A percentile compares a stretch with the other conserved stretches of the same genome.
Evolutionary conservation across 164 flowering plant species (phyloP).

Genomic region (Berberis thunbergii): DNA sequence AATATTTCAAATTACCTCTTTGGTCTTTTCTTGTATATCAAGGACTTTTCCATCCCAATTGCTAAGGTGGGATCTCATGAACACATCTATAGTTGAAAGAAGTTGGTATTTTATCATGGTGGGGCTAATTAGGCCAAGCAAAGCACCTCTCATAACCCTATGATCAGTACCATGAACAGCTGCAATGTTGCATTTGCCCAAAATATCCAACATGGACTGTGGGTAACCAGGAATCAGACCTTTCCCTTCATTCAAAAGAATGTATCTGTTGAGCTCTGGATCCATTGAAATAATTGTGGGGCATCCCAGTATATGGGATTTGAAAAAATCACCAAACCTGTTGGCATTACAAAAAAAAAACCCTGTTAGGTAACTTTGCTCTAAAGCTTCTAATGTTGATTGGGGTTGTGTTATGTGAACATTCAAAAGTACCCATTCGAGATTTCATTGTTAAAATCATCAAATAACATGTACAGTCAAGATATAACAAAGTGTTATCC

Average conservation of each 20-base stretch:
- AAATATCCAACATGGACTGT: constrained; percentile 77
- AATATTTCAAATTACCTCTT: constrained; percentile 47
- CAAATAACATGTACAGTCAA: too few relatives aligned
- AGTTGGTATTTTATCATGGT: constrained; percentile 60
- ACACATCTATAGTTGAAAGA: constrained; percentile 65
- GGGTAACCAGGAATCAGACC: constrained; percentile 97
- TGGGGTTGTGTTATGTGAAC: not conserved
- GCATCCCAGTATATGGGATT: constrained; percentile 81
- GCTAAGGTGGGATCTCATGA: constrained; percentile 70
- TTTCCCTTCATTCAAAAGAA: constrained; percentile 78
- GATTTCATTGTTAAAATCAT: too few relatives aligned
- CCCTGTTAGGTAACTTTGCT: not conserved
- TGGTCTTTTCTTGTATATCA: constrained; percentile 78
- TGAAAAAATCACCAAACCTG: constrained; percentile 88
- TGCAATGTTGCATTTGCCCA: constrained; percentile 82
- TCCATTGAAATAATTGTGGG: constrained; percentile 93
- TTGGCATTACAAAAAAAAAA: not conserved
- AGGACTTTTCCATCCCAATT: constrained; percentile 58
- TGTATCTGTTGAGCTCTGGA: constrained; percentile 85
- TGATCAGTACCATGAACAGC: constrained; percentile 83
- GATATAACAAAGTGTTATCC: too few relatives aligned
- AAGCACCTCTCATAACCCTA: constrained; percentile 79
- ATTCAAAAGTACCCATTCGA: too few relatives aligned
- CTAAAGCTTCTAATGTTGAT: not conserved
- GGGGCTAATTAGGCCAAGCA: constrained; percentile 65